Percentiles rank a stretch among this genome's conserved stretches.
phyloP scores from a whole-genome alignment of 2,329 filamentous ascomycete genomes.

The Colletotrichum falcatum region DNA sequence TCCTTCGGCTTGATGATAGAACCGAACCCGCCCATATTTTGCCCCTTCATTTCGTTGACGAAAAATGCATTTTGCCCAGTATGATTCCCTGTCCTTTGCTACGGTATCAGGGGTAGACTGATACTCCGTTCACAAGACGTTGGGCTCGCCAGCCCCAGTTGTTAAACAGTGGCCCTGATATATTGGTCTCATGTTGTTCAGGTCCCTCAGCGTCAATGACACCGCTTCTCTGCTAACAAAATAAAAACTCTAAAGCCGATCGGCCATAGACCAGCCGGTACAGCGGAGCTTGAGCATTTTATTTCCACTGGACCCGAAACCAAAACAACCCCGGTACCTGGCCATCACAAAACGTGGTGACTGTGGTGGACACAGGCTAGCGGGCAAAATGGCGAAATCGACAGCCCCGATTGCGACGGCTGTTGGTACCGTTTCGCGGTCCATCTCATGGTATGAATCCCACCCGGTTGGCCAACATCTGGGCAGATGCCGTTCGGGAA shows the following conservation, averaged over 20 bases:
- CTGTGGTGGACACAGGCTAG: conserved; percentile 10
- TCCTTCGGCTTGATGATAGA: neutral
- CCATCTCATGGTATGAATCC: too few species aligned
- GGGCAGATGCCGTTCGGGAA: conserved; percentile 5
- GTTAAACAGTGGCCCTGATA: too few species aligned
- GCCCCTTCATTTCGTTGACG: too few species aligned
- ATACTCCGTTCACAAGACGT: too few species aligned
- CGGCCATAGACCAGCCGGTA: neutral
- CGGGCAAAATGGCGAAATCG: conserved; percentile 28
- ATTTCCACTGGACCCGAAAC: conserved; percentile 2
- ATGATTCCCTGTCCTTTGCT: too few species aligned
- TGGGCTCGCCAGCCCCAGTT: too few species aligned
- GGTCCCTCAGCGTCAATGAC: neutral
- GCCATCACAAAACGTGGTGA: conserved; percentile 1
- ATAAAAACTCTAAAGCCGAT: too few species aligned
- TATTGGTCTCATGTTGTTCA: neutral
- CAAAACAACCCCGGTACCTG: neutral
- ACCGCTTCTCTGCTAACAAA: neutral
- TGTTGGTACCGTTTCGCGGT: conserved; percentile 4
- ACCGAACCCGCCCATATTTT: neutral
- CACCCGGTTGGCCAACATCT: neutral
- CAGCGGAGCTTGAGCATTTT: neutral
- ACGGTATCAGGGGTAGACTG: too few species aligned
- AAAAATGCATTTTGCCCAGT: too few species aligned
- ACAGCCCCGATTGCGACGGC: conserved; percentile 27